Evolutionary conservation across 2,329 filamentous ascomycete species (phyloP).

Genomic region (Alternaria sp.): DNA sequence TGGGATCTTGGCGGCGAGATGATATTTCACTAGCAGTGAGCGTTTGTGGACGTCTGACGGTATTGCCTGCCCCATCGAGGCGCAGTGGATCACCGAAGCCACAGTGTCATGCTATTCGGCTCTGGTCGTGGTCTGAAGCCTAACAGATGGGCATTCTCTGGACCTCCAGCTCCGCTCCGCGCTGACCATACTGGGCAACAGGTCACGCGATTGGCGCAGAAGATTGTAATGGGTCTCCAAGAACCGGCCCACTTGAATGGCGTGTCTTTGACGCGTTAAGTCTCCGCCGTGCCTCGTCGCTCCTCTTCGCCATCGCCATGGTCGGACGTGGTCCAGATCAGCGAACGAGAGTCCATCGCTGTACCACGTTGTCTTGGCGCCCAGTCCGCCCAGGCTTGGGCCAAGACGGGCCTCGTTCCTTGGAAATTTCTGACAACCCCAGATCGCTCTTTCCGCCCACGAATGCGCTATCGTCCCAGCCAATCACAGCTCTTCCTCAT

Average conservation of each 20-base stretch:
- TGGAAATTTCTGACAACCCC: constrained; percentile 14
- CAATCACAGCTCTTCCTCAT: neutral
- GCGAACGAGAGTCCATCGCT: constrained; percentile 5
- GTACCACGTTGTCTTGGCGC: constrained; percentile 10
- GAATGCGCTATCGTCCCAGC: neutral
- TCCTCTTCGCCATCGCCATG: constrained; percentile 4
- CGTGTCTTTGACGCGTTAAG: neutral
- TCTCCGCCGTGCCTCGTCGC: neutral
- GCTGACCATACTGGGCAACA: neutral
- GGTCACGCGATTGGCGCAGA: constrained; percentile 6
- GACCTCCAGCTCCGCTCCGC: neutral
- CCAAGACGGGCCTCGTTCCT: constrained; percentile 1
- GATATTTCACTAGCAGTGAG: constrained; percentile 5
- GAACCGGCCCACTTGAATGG: neutral
- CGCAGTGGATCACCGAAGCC: constrained; percentile 12
- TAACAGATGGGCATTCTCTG: neutral
- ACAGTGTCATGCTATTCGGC: constrained; percentile 6
- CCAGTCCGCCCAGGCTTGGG: constrained; percentile 8
- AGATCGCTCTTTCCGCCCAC: neutral
- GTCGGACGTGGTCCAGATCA: neutral
- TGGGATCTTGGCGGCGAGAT: neutral
- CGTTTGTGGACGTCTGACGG: constrained; percentile 1
- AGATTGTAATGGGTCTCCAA: neutral
- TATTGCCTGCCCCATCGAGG: constrained; percentile 1
- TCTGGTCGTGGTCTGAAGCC: neutral